phyloP scores from a whole-genome alignment of 2,329 filamentous ascomycete genomes.

The Apiospora hydei region DNA sequence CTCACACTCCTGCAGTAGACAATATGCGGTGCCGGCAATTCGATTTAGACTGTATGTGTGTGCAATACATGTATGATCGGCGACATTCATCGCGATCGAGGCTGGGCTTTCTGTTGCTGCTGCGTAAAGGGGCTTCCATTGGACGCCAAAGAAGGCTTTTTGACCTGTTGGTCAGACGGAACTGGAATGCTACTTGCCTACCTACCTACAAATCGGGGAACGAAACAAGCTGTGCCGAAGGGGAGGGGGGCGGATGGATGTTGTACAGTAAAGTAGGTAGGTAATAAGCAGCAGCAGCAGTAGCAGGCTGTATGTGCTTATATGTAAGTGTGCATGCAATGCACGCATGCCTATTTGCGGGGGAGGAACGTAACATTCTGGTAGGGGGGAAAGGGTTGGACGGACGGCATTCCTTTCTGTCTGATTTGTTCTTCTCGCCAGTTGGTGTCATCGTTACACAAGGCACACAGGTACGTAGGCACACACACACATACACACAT shows the following conservation, averaged over 20 bases:
- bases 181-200: background rate
- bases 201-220: background rate
- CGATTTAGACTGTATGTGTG: background rate
- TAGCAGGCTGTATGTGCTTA: background rate
- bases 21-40: constrained; percentile 1
- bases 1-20: constrained; percentile 10
- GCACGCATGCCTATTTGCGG: constrained; percentile 14
- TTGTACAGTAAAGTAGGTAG: background rate
- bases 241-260: background rate
- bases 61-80: background rate
- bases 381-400: background rate
- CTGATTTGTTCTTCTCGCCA: background rate
- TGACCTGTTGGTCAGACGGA: background rate
- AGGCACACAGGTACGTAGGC: background rate
- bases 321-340: constrained; percentile 21
- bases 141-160: background rate
- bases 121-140: background rate
- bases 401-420: background rate
- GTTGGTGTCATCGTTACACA: background rate
- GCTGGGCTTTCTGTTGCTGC: constrained; percentile 1
- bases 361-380: constrained; percentile 23
- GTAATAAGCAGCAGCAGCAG: constrained; percentile 2
- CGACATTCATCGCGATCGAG: constrained; percentile 4
- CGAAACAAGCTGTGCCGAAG: background rate
- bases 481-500: background rate